A percentile compares a stretch with the other conserved stretches of the same genome.
These are phyloP conservation scores for Trichopus zeylanicus DNA, from an alignment of 116 monocot genomes.

Conservation along the genomic window DNA sequence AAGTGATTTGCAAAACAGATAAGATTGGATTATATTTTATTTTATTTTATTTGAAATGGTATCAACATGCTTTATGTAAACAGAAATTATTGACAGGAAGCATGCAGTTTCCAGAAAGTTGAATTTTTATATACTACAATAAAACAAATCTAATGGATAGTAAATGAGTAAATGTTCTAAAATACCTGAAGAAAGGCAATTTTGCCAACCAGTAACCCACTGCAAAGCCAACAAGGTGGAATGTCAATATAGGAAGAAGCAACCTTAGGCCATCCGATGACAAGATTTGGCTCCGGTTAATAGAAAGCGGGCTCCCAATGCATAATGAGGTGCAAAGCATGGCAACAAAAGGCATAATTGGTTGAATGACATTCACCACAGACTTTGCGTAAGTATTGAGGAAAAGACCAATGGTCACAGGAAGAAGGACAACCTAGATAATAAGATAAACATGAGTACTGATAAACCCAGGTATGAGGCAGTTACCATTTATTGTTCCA, in stretches of 20 bases:
- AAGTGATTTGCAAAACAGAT: too few species aligned
- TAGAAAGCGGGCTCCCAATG: conserved; percentile 96
- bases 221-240: conserved; percentile 73
- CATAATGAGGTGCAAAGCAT: conserved; percentile 91
- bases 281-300: conserved; percentile 69
- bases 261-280: conserved; percentile 62
- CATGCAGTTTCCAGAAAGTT: too few species aligned
- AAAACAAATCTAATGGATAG: background rate
- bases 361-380: conserved; percentile 64
- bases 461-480: background rate
- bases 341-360: conserved; percentile 93
- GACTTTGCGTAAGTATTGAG: conserved; percentile 92
- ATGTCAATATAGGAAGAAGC: conserved; percentile 72
- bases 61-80: too few species aligned
- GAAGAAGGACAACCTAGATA: conserved; percentile 78
- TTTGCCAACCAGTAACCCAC: conserved; percentile 88
- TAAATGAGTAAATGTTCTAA: background rate
- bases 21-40: too few species aligned
- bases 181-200: conserved; percentile 62
- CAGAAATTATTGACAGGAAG: too few species aligned
- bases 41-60: too few species aligned
- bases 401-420: conserved; percentile 63
- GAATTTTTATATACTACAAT: too few species aligned
- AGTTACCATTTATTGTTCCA: background rate
- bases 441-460: background rate